Evolutionary conservation across 306 rosid genomes (phyloP).

Genomic region (Fagus crenata): DNA sequence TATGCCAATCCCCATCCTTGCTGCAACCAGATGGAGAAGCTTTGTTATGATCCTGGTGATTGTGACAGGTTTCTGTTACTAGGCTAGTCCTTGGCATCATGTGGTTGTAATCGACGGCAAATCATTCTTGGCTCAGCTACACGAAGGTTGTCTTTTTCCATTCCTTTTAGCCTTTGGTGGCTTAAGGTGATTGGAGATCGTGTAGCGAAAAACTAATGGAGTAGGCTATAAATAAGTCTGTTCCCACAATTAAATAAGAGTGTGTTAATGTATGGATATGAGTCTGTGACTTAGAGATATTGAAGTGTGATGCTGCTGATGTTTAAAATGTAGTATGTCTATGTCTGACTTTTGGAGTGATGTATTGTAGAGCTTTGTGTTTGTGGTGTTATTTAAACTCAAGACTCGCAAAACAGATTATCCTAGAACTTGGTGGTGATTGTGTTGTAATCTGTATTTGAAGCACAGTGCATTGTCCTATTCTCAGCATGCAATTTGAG

Average conservation of each 20-base stretch:
- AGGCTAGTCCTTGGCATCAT: constrained; percentile 36
- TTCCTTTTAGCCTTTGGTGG: constrained; percentile 29
- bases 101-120: constrained; percentile 68
- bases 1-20: constrained; percentile 42
- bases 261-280: constrained; percentile 21
- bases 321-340: constrained; percentile 11
- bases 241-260: constrained; percentile 40
- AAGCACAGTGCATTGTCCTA: neutral
- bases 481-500: neutral
- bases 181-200: constrained; percentile 11
- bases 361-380: constrained; percentile 36
- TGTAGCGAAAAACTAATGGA: constrained; percentile 20
- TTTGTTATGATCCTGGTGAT: constrained; percentile 21
- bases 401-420: neutral
- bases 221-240: constrained; percentile 27
- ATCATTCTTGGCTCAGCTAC: constrained; percentile 72
- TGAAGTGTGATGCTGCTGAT: constrained; percentile 21
- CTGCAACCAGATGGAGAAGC: constrained; percentile 50
- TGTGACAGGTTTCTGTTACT: constrained; percentile 30
- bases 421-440: neutral
- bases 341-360: constrained; percentile 32
- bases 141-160: constrained; percentile 23
- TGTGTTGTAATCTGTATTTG: neutral
- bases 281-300: constrained; percentile 29
- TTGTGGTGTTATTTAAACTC: constrained; percentile 12